These are phyloP conservation scores for Paracoccidioides lutzii DNA, from an alignment of 2,329 filamentous ascomycete genomes.

Conservation along the genomic window DNA sequence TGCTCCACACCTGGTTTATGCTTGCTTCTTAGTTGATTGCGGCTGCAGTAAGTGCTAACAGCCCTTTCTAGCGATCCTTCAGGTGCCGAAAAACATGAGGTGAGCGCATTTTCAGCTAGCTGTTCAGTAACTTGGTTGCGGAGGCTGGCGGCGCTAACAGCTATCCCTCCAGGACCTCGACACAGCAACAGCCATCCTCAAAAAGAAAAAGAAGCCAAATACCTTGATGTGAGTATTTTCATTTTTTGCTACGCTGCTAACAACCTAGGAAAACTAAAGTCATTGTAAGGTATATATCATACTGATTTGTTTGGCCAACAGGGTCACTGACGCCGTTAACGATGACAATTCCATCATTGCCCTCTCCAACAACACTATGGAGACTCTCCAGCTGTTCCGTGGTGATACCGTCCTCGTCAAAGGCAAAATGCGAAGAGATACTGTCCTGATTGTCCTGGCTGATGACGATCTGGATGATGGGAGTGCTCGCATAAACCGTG, in stretches of 20 bases:
- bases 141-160: slow-evolving; percentile 15
- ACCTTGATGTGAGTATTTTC: slow-evolving; percentile 69
- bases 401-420: slow-evolving; percentile 96
- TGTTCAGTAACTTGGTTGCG: slow-evolving; percentile 11
- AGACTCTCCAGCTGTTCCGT: slow-evolving; percentile 93
- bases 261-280: neutral
- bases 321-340: slow-evolving; percentile 95
- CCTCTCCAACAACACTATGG: slow-evolving; percentile 97
- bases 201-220: slow-evolving; percentile 99
- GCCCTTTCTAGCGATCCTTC: slow-evolving; percentile 59
- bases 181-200: slow-evolving; percentile 88
- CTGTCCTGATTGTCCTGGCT: slow-evolving; percentile 89
- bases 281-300: neutral
- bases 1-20: slow-evolving; percentile 7
- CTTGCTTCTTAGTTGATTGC: neutral
- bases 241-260: neutral
- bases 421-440: slow-evolving; percentile 99
- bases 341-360: slow-evolving; percentile 99
- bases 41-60: slow-evolving; percentile 27
- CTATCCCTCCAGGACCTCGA: slow-evolving; percentile 59
- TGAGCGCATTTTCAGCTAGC: slow-evolving; percentile 37
- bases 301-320: slow-evolving; percentile 33
- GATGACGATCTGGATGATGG: slow-evolving; percentile 98
- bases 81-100: slow-evolving; percentile 72
- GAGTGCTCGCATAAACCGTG: slow-evolving; percentile 93